Conservation (phyloP, 768 basidiomycete genomes). For the Pulveroboletus sp. region DNA sequence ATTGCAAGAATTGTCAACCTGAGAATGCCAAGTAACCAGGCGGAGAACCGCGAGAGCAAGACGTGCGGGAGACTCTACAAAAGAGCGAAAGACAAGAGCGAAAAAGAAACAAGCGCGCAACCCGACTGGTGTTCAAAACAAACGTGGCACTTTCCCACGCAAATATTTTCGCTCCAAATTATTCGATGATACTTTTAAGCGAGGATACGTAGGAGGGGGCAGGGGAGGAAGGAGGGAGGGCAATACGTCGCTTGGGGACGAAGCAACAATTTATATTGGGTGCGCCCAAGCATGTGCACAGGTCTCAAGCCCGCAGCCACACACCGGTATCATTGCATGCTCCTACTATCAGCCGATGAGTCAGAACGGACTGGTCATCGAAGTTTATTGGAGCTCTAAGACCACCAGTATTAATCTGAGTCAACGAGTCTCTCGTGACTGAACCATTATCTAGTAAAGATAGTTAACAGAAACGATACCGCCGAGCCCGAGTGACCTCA, state of each 20-base stretch:
- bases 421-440: too few relatives aligned
- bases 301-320: neutral
- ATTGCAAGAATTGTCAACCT: conserved; percentile 33
- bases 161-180: conserved; percentile 27
- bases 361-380: too few relatives aligned
- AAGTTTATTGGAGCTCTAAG: too few relatives aligned
- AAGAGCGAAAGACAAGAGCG: conserved; percentile 15
- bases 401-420: too few relatives aligned
- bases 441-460: too few relatives aligned
- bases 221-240: neutral
- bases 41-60: neutral
- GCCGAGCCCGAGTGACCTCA: too few relatives aligned
- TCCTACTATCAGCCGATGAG: too few relatives aligned
- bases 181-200: conserved; percentile 8
- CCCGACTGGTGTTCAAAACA: conserved; percentile 20
- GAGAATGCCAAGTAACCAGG: neutral
- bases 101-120: neutral
- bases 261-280: neutral
- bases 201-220: neutral
- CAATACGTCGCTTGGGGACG: neutral
- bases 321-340: neutral
- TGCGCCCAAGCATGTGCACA: neutral
- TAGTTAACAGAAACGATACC: too few relatives aligned
- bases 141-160: conserved; percentile 41
- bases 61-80: conserved; percentile 1